These are phyloP conservation scores for Ramularia collo-cygni DNA, from an alignment of 2,329 filamentous ascomycete genomes.

Conservation along the genomic window DNA sequence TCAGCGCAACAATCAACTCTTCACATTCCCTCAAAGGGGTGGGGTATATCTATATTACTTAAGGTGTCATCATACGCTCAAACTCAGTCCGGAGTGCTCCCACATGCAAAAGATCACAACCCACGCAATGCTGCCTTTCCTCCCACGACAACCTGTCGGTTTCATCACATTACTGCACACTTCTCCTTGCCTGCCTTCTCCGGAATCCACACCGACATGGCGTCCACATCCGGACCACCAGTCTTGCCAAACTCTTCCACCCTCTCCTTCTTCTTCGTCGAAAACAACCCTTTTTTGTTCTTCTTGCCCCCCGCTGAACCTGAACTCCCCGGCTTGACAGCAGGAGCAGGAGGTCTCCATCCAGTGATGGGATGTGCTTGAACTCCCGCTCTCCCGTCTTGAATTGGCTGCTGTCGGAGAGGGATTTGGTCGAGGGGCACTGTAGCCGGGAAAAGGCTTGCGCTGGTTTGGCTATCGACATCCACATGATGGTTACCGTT, in stretches of 20 bases:
- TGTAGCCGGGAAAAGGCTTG: slow-evolving; percentile 25
- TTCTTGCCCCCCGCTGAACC: too few relatives aligned
- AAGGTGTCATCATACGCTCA: too few relatives aligned
- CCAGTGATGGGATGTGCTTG: slow-evolving; percentile 28
- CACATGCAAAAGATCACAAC: too few relatives aligned
- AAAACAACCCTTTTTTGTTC: not conserved
- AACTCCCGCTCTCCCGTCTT: slow-evolving; percentile 19
- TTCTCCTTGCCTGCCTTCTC: not conserved
- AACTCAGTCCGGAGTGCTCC: too few relatives aligned
- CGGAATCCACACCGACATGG: not conserved
- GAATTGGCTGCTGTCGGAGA: slow-evolving; percentile 9
- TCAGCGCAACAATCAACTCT: too few relatives aligned
- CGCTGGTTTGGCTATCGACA: slow-evolving; percentile 10
- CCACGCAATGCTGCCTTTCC: too few relatives aligned
- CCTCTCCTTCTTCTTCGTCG: not conserved
- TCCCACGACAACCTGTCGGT: too few relatives aligned
- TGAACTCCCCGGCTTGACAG: slow-evolving; percentile 12
- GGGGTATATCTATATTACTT: too few relatives aligned
- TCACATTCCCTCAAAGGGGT: too few relatives aligned
- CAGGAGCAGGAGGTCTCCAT: slow-evolving; percentile 29
- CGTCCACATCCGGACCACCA: not conserved
- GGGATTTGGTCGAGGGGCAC: slow-evolving; percentile 25
- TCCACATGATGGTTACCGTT: slow-evolving; percentile 2
- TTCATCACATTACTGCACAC: slow-evolving; percentile 1
- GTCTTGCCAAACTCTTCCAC: not conserved